phyloP scores from a whole-genome alignment of 208 protist species.

The Leptomonas pyrrhocoris region DNA sequence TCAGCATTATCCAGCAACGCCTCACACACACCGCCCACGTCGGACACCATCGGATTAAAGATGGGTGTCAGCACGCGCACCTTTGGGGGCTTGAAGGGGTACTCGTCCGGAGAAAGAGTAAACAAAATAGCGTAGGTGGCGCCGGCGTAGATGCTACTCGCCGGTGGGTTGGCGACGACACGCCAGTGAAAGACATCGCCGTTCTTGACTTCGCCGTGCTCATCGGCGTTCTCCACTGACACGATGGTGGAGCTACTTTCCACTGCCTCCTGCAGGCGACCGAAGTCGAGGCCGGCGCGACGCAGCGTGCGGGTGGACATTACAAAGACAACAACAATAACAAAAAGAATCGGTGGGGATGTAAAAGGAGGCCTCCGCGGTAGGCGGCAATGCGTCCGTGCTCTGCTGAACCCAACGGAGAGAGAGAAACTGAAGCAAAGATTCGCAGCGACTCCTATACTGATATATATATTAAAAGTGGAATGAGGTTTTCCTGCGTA shows the following conservation, averaged over 20 bases:
- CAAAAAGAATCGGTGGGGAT: neutral
- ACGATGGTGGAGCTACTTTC: conserved; percentile 1
- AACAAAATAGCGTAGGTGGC: conserved; percentile 51
- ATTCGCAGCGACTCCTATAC: neutral
- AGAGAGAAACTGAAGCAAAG: conserved; percentile 8
- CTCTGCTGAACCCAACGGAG: neutral
- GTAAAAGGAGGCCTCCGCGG: too few relatives aligned
- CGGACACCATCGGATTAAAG: conserved; percentile 63
- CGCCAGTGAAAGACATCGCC: conserved; percentile 54
- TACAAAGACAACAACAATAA: neutral
- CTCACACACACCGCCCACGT: conserved; percentile 55
- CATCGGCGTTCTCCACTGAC: conserved; percentile 18
- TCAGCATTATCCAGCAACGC: conserved; percentile 36
- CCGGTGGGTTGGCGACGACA: conserved; percentile 39
- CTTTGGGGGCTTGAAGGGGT: conserved; percentile 63
- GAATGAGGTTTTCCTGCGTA: too few relatives aligned
- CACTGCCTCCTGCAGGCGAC: conserved; percentile 23
- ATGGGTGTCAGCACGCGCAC: conserved; percentile 56
- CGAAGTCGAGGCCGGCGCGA: conserved; percentile 50
- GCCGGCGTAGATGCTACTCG: conserved; percentile 52
- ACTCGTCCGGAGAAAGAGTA: conserved; percentile 42
- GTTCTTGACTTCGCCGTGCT: conserved; percentile 8
- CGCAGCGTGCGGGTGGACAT: conserved; percentile 31
- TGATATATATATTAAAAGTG: too few relatives aligned
- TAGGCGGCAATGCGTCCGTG: too few relatives aligned